Percentiles rank a stretch among this genome's conserved stretches.
These are phyloP conservation scores for Nicotiana attenuata DNA, from an alignment of 257 asterid species.

Conservation along the genomic window DNA sequence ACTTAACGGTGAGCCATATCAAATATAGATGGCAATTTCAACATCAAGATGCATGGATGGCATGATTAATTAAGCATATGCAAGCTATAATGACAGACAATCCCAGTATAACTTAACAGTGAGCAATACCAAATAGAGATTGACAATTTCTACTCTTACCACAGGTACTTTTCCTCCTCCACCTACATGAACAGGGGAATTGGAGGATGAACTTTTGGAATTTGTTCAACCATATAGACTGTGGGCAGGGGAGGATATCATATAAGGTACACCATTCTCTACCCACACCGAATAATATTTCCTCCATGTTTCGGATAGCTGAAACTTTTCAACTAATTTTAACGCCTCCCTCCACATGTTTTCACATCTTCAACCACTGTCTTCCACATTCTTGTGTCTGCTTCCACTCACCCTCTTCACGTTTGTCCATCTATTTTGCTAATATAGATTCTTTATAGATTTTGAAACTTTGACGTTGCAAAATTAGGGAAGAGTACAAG, in stretches of 20 bases:
- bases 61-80: neutral
- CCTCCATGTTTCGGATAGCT: neutral
- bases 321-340: neutral
- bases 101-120: neutral
- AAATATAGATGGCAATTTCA: neutral
- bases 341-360: neutral
- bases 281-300: neutral
- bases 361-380: neutral
- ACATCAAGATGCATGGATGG: neutral
- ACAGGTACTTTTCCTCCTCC: neutral
- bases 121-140: neutral
- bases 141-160: neutral
- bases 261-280: neutral
- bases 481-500: neutral
- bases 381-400: neutral
- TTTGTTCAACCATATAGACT: neutral
- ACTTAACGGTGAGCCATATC: neutral
- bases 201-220: neutral
- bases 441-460: neutral
- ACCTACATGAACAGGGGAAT: neutral
- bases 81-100: neutral
- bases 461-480: neutral
- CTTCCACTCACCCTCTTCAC: neutral
- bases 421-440: neutral
- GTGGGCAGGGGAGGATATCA: neutral